phyloP scores from a whole-genome alignment of 176 grass and related monocot species.

The Juncus inflexus region DNA sequence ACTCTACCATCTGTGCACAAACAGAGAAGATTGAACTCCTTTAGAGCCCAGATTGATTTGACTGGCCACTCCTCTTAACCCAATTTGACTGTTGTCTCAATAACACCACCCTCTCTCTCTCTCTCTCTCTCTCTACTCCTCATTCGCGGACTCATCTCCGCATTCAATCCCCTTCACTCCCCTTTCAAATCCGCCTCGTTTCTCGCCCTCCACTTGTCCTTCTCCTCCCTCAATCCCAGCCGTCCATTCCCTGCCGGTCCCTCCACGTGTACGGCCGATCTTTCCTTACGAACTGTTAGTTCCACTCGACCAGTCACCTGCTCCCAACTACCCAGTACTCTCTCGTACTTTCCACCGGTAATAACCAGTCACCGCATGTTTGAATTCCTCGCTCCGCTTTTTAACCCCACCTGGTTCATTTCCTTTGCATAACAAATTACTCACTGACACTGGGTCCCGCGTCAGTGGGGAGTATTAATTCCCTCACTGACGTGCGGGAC shows the following conservation, averaged over 20 bases:
- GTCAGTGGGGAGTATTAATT: too few relatives aligned
- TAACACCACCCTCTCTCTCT: not conserved
- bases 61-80: slow-evolving; percentile 20
- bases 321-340: slow-evolving; percentile 21
- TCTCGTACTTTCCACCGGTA: slow-evolving; percentile 33
- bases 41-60: slow-evolving; percentile 15
- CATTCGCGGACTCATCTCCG: slow-evolving; percentile 30
- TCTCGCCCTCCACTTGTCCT: slow-evolving; percentile 25
- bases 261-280: slow-evolving; percentile 34
- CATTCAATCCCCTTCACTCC: slow-evolving; percentile 17
- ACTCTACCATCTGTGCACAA: too few relatives aligned
- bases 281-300: slow-evolving; percentile 8
- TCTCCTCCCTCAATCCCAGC: slow-evolving; percentile 10
- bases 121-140: not conserved
- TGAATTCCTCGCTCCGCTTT: slow-evolving; percentile 22
- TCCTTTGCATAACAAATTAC: not conserved
- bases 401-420: not conserved
- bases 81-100: slow-evolving; percentile 31
- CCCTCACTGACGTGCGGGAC: too few relatives aligned
- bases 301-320: slow-evolving; percentile 22
- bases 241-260: slow-evolving; percentile 30
- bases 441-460: not conserved
- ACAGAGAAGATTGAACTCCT: not conserved
- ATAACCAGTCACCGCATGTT: slow-evolving; percentile 47
- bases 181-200: slow-evolving; percentile 19